A percentile compares a stretch with the other conserved stretches of the same genome.
Conservation (phyloP, 352 stramenopile genomes). For the Thraustotheca clavata region DNA sequence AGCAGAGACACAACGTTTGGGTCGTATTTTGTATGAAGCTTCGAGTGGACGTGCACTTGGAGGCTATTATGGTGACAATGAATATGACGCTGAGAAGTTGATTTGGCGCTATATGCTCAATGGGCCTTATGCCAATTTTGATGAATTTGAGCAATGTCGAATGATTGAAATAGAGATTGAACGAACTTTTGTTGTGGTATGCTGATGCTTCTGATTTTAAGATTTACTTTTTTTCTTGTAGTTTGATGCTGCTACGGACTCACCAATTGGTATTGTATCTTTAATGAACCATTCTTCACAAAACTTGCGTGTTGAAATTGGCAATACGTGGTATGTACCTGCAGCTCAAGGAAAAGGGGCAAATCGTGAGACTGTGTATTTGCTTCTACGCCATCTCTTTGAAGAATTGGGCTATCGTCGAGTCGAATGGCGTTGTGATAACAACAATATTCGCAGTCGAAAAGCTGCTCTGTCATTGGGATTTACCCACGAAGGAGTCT, state of each 20-base stretch:
- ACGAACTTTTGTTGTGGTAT: constrained; percentile 56
- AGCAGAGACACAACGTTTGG: constrained; percentile 1
- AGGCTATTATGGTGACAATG: constrained; percentile 52
- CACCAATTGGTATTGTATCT: constrained; percentile 67
- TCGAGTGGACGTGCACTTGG: constrained; percentile 23
- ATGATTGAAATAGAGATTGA: constrained; percentile 28
- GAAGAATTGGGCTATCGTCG: constrained; percentile 55
- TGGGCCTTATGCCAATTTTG: constrained; percentile 39
- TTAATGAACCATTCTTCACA: constrained; percentile 62
- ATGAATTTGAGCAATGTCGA: constrained; percentile 31
- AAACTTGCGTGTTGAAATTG: constrained; percentile 70
- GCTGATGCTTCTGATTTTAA: not conserved
- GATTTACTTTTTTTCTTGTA: constrained; percentile 22
- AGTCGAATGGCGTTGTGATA: constrained; percentile 81
- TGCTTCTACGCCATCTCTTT: constrained; percentile 66
- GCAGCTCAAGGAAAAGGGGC: constrained; percentile 54
- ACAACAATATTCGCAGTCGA: constrained; percentile 71
- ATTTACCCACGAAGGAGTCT: constrained; percentile 80
- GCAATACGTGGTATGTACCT: constrained; percentile 68
- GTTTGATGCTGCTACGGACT: constrained; percentile 33
- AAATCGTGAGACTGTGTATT: constrained; percentile 46
- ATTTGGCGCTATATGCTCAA: constrained; percentile 64
- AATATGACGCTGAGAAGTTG: constrained; percentile 65
- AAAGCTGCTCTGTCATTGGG: constrained; percentile 67
- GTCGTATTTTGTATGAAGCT: constrained; percentile 6